These are phyloP conservation scores for Dryas alaskensis DNA, from an alignment of 306 rosid species.

Conservation along the genomic window DNA sequence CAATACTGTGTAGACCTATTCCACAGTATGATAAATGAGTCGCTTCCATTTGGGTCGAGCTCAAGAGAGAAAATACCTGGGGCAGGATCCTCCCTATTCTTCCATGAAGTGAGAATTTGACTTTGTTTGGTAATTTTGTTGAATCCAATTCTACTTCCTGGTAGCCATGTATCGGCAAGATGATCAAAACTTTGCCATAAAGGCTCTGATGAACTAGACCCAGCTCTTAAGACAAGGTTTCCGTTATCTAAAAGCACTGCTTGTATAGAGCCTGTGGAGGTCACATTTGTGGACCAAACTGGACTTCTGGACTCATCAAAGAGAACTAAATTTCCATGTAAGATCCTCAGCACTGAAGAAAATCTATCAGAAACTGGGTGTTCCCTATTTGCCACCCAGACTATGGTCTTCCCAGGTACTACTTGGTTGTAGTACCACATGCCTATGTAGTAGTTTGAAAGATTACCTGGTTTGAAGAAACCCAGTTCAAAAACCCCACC, in stretches of 20 bases:
- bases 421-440: constrained; percentile 44
- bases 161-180: constrained; percentile 59
- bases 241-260: constrained; percentile 48
- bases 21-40: too few relatives aligned
- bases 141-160: constrained; percentile 39
- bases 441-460: constrained; percentile 54
- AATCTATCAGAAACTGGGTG: constrained; percentile 40
- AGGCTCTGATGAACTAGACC: constrained; percentile 19
- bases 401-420: constrained; percentile 9
- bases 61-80: too few relatives aligned
- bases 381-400: constrained; percentile 68
- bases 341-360: constrained; percentile 37
- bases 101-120: constrained; percentile 58
- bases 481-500: constrained; percentile 44
- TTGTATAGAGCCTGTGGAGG: constrained; percentile 23
- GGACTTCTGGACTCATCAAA: constrained; percentile 28
- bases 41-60: too few relatives aligned
- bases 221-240: constrained; percentile 46
- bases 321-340: constrained; percentile 42
- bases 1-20: too few relatives aligned
- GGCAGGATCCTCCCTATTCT: constrained; percentile 33
- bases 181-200: constrained; percentile 66
- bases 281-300: constrained; percentile 61
- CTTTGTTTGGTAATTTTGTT: constrained; percentile 40
- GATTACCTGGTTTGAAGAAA: constrained; percentile 47